Conservation (phyloP, 2,329 filamentous ascomycete species). For the Fusarium equiseti region DNA sequence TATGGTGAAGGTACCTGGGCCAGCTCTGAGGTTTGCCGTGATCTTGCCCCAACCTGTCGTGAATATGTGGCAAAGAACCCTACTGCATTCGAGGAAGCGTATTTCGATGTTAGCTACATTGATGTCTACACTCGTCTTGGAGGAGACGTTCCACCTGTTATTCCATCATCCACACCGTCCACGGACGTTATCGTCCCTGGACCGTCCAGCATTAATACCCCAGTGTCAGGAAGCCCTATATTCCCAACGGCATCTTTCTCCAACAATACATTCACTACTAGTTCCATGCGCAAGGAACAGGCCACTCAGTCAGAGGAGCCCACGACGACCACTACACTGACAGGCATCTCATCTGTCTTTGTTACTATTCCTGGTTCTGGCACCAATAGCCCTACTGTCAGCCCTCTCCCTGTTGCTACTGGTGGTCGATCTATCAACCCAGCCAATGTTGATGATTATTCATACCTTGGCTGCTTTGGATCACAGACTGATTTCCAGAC, state of each 20-base stretch:
- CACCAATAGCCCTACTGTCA: conserved; percentile 24
- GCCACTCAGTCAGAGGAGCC: conserved; percentile 25
- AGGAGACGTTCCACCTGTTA: conserved; percentile 11
- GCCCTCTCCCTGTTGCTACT: conserved; percentile 18
- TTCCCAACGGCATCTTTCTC: not conserved
- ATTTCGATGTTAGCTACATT: conserved; percentile 68
- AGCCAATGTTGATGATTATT: conserved; percentile 49
- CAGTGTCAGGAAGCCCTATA: conserved; percentile 3
- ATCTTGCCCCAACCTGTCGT: conserved; percentile 58
- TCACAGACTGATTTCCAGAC: conserved; percentile 53
- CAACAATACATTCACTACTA: conserved; percentile 1
- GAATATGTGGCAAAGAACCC: conserved; percentile 63
- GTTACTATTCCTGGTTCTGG: conserved; percentile 43
- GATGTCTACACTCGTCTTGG: conserved; percentile 56
- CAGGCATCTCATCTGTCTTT: conserved; percentile 44
- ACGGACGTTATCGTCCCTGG: not conserved
- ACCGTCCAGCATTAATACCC: not conserved
- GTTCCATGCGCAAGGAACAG: not conserved
- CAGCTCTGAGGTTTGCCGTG: conserved; percentile 53
- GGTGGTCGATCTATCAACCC: conserved; percentile 49
- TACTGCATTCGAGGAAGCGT: conserved; percentile 55
- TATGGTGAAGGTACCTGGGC: conserved; percentile 70
- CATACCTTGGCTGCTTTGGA: conserved; percentile 58
- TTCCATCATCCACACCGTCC: conserved; percentile 3
- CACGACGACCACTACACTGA: conserved; percentile 48